A percentile compares a stretch with the other conserved stretches of the same genome.
phyloP scores from a whole-genome alignment of 139 green algal genomes.

The Asterochloris sp. region DNA sequence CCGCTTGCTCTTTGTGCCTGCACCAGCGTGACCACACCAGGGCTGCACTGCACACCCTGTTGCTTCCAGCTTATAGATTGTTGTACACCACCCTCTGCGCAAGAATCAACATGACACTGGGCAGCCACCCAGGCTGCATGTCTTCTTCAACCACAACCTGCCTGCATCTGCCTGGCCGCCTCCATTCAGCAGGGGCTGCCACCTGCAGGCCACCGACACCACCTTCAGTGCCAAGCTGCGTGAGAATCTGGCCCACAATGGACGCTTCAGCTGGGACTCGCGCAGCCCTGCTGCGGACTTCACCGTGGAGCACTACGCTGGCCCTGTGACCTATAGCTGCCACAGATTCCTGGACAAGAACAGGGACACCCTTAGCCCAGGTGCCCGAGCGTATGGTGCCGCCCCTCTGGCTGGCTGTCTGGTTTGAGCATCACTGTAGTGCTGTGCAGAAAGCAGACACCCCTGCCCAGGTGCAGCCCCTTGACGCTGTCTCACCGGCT shows the following conservation, averaged over 20 bases:
- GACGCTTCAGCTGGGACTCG: constrained; percentile 60
- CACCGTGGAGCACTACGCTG: constrained; percentile 77
- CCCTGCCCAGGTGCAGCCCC: no score
- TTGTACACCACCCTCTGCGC: no score
- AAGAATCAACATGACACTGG: no score
- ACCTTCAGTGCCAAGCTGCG: constrained; percentile 46
- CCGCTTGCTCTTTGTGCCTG: no score
- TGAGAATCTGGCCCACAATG: constrained; percentile 10
- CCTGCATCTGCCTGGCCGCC: background rate
- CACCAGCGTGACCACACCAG: no score
- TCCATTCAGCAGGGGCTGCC: background rate
- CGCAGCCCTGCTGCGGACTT: constrained; percentile 56
- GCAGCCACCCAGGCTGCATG: no score
- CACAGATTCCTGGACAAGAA: constrained; percentile 68
- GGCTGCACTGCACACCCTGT: no score
- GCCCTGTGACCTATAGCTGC: constrained; percentile 45
- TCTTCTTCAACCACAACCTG: background rate
- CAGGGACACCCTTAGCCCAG: constrained; percentile 68
- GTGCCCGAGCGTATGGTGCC: constrained; percentile 2
- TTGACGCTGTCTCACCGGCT: no score
- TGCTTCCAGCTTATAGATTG: no score
- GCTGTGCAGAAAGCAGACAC: no score
- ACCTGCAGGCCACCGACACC: constrained; percentile 43
- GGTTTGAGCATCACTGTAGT: no score
- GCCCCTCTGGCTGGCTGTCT: no score